phyloP scores from a whole-genome alignment of 2,329 filamentous ascomycete species.

The Cercospora nicotianae region DNA sequence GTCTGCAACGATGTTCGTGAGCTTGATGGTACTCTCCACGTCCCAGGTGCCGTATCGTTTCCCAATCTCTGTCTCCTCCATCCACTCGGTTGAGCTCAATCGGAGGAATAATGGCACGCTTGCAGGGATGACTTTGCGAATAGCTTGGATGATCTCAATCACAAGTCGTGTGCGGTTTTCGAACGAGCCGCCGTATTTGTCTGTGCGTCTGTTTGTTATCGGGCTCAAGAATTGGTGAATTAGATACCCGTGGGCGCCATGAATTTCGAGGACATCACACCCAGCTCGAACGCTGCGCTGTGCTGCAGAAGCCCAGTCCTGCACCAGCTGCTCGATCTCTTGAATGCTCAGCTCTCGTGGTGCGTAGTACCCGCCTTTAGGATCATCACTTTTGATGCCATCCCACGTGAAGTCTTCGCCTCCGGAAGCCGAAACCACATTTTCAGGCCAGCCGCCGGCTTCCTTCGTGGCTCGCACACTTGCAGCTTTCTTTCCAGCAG shows the following conservation, averaged over 20 bases:
- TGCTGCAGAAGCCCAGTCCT: conserved; percentile 63
- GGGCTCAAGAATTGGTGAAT: conserved; percentile 69
- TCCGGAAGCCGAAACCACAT: conserved; percentile 57
- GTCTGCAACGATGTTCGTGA: conserved; percentile 67
- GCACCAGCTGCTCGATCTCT: conserved; percentile 67
- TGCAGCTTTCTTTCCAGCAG: conserved; percentile 34
- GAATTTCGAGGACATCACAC: conserved; percentile 76
- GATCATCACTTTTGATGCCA: conserved; percentile 30
- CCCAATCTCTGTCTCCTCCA: conserved; percentile 58
- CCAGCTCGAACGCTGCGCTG: conserved; percentile 58
- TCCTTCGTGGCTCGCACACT: conserved; percentile 54
- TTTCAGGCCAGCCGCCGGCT: conserved; percentile 55
- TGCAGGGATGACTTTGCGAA: conserved; percentile 60
- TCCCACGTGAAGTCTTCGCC: conserved; percentile 46
- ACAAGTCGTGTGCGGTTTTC: conserved; percentile 69
- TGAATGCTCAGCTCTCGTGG: conserved; percentile 56
- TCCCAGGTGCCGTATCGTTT: conserved; percentile 65
- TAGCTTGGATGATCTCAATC: conserved; percentile 59
- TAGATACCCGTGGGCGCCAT: conserved; percentile 77
- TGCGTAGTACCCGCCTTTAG: conserved; percentile 40
- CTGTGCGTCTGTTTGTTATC: conserved; percentile 65
- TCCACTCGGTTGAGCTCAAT: conserved; percentile 72
- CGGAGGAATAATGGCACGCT: conserved; percentile 70
- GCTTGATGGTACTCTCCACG: conserved; percentile 59
- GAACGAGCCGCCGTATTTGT: conserved; percentile 66